A percentile compares a stretch with the other conserved stretches of the same genome.
These are phyloP conservation scores for Macrolepiota albuminosa DNA, from an alignment of 768 basidiomycete species.

Conservation along the genomic window DNA sequence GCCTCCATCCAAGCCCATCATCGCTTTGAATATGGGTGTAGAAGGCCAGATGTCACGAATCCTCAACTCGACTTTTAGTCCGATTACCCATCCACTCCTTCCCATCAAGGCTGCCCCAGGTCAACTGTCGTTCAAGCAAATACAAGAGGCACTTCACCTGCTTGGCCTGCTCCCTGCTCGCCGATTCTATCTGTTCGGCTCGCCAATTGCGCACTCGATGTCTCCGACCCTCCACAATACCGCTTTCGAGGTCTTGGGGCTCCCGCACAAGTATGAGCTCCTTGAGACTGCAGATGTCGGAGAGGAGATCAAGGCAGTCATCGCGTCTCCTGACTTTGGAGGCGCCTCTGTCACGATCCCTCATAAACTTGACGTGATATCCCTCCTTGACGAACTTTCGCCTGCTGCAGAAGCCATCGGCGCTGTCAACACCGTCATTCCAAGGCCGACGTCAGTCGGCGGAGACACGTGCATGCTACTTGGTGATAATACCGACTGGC, in stretches of 20 bases:
- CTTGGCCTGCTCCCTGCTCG: constrained; percentile 73
- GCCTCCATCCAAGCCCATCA: constrained; percentile 68
- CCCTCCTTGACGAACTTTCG: constrained; percentile 74
- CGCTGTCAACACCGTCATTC: constrained; percentile 92
- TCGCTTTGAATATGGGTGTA: constrained; percentile 92
- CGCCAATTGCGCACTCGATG: constrained; percentile 83
- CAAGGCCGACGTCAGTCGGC: constrained; percentile 31
- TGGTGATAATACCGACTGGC: constrained; percentile 97
- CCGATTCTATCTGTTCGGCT: constrained; percentile 85
- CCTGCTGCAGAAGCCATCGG: constrained; percentile 83
- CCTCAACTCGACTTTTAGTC: constrained; percentile 80
- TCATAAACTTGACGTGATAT: constrained; percentile 87
- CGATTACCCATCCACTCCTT: constrained; percentile 86
- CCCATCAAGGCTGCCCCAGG: constrained; percentile 89
- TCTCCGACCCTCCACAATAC: constrained; percentile 94
- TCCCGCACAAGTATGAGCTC: constrained; percentile 80
- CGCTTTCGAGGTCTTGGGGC: constrained; percentile 71
- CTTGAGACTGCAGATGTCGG: constrained; percentile 69
- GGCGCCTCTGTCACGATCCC: constrained; percentile 98
- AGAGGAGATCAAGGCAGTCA: constrained; percentile 56
- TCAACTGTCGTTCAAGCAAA: constrained; percentile 84
- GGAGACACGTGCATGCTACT: constrained; percentile 48
- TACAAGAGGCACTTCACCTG: constrained; percentile 77
- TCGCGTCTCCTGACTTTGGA: constrained; percentile 73
- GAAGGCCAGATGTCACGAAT: constrained; percentile 90